These are phyloP conservation scores for Cordyceps fumosorosea DNA, from an alignment of 2,329 filamentous ascomycete genomes.

Conservation along the genomic window DNA sequence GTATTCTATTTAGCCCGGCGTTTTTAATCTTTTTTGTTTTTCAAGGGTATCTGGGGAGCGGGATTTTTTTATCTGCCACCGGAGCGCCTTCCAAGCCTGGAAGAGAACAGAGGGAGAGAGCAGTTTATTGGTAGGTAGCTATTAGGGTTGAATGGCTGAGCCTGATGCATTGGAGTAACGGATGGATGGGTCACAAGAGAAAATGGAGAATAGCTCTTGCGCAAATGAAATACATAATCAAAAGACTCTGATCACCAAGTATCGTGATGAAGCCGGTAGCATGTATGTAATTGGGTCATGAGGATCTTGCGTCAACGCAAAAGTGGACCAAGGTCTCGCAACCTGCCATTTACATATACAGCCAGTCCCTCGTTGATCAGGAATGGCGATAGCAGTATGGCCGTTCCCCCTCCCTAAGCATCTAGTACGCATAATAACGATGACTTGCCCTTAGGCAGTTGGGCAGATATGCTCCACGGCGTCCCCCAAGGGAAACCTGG, in stretches of 20 bases:
- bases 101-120: not conserved
- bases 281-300: not conserved
- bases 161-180: slow-evolving; percentile 6
- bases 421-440: not conserved
- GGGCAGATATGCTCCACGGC: slow-evolving; percentile 85
- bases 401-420: not conserved
- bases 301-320: not conserved
- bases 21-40: not conserved
- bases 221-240: slow-evolving; percentile 5
- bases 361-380: not conserved
- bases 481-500: slow-evolving; percentile 70
- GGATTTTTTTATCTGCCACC: slow-evolving; percentile 1
- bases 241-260: not conserved
- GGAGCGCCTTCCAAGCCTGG: not conserved
- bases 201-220: slow-evolving; percentile 1
- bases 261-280: not conserved
- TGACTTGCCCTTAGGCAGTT: slow-evolving; percentile 56
- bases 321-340: slow-evolving; percentile 3
- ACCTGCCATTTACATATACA: slow-evolving; percentile 7
- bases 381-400: slow-evolving; percentile 25
- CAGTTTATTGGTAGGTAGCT: not conserved
- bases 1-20: slow-evolving; percentile 30
- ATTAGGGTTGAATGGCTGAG: not conserved
- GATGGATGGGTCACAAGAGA: slow-evolving; percentile 8
- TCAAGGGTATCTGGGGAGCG: not conserved